These are phyloP conservation scores for Pugionium cornutum DNA, from an alignment of 345 rosid species.

Conservation along the genomic window DNA sequence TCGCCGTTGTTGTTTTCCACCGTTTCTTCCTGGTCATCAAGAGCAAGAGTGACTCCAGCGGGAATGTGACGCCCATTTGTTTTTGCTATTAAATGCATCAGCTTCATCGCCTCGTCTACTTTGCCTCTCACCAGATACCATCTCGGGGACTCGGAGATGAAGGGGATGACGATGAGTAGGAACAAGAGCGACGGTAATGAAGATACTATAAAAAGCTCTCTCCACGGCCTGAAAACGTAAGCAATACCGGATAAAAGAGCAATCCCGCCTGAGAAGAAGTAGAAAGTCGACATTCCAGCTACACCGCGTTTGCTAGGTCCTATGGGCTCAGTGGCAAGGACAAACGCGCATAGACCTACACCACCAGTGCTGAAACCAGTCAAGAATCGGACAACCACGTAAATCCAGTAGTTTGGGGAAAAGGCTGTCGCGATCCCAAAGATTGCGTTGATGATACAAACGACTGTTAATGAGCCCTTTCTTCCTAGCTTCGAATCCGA, in stretches of 20 bases:
- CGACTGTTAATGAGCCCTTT: constrained; percentile 82
- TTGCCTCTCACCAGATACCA: constrained; percentile 89
- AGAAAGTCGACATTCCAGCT: constrained; percentile 97
- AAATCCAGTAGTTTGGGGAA: constrained; percentile 67
- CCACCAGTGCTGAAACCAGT: constrained; percentile 97
- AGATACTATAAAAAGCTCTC: constrained; percentile 68
- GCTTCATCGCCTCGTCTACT: constrained; percentile 63
- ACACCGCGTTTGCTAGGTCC: constrained; percentile 84
- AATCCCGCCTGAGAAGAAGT: constrained; percentile 83
- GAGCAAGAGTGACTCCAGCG: constrained; percentile 54
- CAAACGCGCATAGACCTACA: constrained; percentile 81
- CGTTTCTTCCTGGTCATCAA: constrained; percentile 59
- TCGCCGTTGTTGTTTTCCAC: constrained; percentile 1
- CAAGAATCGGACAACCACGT: constrained; percentile 63
- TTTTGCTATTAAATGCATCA: constrained; percentile 69
- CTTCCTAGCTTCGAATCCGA: constrained; percentile 89
- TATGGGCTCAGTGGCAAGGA: constrained; percentile 79
- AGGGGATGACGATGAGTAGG: constrained; percentile 64
- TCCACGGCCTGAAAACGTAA: constrained; percentile 70
- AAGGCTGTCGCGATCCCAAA: constrained; percentile 77
- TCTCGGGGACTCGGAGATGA: constrained; percentile 80
- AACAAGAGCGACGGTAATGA: constrained; percentile 76
- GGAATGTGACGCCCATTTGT: constrained; percentile 62
- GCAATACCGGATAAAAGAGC: constrained; percentile 70
- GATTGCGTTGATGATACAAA: constrained; percentile 67